These are phyloP conservation scores for carrot (Daucus carota) DNA, from an alignment of 129 eudicot species.

Conservation along the genomic window DH1_v3.0 NC_030382.2:28361501-28362000, in stretches of 20 bases:
- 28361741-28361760: slow-evolving; percentile 89
- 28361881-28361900: slow-evolving; percentile 59
- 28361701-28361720: slow-evolving; percentile 15
- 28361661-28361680: background rate
- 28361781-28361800: background rate
- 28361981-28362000: slow-evolving; percentile 89
- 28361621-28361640: background rate
- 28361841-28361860: background rate
- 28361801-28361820: background rate
- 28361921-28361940: slow-evolving; percentile 99
- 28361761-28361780: slow-evolving; percentile 49
- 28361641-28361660: background rate
- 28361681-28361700: background rate
- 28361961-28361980: slow-evolving; percentile 72
- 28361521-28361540: background rate
- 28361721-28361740: slow-evolving; percentile 97
- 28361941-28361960: slow-evolving; percentile 84
- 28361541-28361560: background rate
- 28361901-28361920: slow-evolving; percentile 94
- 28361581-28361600: background rate
- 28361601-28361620: background rate
- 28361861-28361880: slow-evolving; percentile 2
- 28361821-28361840: background rate
- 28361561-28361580: background rate
- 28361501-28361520: background rate